Conservation (phyloP, 2,329 filamentous ascomycete genomes). For the Colletotrichum sojae region DNA sequence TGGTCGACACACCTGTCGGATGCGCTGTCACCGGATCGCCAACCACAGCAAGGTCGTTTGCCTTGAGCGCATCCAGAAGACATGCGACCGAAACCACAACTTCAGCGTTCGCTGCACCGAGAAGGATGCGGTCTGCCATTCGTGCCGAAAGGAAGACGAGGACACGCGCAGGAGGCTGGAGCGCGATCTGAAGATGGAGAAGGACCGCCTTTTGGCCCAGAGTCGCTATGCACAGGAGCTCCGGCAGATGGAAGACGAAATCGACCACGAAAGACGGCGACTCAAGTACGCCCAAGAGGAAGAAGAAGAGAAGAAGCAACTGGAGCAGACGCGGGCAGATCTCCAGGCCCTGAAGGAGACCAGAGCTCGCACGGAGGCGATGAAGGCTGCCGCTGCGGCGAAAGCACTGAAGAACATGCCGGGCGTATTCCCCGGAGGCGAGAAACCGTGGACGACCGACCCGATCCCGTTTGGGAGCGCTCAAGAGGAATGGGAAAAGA, state of each 20-base stretch:
- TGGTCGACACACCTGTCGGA: conserved; percentile 70
- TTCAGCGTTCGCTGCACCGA: conserved; percentile 60
- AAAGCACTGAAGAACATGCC: neutral
- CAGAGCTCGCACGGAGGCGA: conserved; percentile 41
- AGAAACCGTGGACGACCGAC: no score
- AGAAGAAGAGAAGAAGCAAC: conserved; percentile 56
- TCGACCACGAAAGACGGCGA: conserved; percentile 61
- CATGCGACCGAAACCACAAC: conserved; percentile 68
- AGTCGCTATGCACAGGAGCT: conserved; percentile 61
- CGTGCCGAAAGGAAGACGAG: conserved; percentile 66
- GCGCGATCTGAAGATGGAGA: conserved; percentile 66
- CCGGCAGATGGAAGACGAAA: conserved; percentile 66
- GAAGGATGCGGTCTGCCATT: conserved; percentile 59
- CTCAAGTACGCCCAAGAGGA: conserved; percentile 61
- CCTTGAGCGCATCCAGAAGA: conserved; percentile 52
- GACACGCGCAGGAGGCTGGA: conserved; percentile 58
- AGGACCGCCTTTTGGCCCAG: conserved; percentile 59
- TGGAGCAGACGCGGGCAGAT: conserved; percentile 63
- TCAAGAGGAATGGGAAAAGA: conserved; percentile 71
- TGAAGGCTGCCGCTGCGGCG: conserved; percentile 33
- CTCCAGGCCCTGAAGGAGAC: conserved; percentile 58
- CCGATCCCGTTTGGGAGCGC: conserved; percentile 48
- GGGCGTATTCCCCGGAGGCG: neutral
- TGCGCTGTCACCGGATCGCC: conserved; percentile 72
- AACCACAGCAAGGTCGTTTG: conserved; percentile 69